Evolutionary conservation across 441 rosid genomes (phyloP).

Genomic region (Pelargonium australe): DNA sequence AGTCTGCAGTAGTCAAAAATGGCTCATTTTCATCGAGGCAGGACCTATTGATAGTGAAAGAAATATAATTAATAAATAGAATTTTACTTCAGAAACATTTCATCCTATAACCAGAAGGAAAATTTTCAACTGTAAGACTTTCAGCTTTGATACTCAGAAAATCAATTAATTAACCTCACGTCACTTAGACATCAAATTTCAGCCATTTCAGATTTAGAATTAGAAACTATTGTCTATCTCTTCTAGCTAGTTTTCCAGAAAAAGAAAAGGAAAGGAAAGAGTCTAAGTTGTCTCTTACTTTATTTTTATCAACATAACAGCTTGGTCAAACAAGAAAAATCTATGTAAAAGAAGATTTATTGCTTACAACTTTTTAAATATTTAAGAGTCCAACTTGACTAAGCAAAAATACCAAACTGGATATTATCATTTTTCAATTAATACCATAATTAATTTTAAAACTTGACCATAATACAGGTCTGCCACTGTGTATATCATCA

Average conservation of each 20-base stretch:
- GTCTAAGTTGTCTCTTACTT: background rate
- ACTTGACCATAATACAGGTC: background rate
- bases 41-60: slow-evolving; percentile 54
- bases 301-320: background rate
- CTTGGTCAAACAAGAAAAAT: too few species aligned
- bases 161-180: background rate
- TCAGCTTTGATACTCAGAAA: background rate
- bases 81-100: slow-evolving; percentile 8
- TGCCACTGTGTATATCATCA: background rate
- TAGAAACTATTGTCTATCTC: too few species aligned
- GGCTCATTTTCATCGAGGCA: slow-evolving; percentile 84
- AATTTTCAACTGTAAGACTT: background rate
- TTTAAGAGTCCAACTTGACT: too few species aligned
- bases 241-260: too few species aligned
- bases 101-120: background rate
- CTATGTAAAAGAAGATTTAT: too few species aligned
- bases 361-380: too few species aligned
- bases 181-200: background rate
- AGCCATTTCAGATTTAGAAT: too few species aligned
- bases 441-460: background rate
- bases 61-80: slow-evolving; percentile 12
- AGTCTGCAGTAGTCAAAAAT: slow-evolving; percentile 77
- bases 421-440: too few species aligned
- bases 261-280: background rate
- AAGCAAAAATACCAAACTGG: too few species aligned